Conservation (phyloP, 257 asterid species). For the Fraxinus excelsior region DNA sequence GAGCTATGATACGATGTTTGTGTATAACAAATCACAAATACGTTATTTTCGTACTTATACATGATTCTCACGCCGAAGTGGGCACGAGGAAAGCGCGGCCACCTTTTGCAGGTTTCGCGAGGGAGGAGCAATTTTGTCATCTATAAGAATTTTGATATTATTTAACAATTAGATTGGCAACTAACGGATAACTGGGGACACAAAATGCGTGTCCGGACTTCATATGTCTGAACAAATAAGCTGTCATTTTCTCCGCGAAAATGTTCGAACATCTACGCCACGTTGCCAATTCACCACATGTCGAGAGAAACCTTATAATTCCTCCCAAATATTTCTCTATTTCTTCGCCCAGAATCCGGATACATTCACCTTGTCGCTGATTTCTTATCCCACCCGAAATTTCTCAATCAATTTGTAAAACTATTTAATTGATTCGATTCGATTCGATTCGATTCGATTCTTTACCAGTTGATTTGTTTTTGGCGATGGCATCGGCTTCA, state of each 20-base stretch:
- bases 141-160: too few species aligned
- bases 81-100: too few species aligned
- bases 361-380: background rate
- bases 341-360: constrained; percentile 8
- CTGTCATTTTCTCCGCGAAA: constrained; percentile 14
- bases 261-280: background rate
- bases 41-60: too few species aligned
- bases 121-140: too few species aligned
- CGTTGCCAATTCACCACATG: background rate
- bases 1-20: too few species aligned
- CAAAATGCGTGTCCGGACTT: constrained; percentile 17
- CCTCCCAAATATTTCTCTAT: background rate
- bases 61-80: too few species aligned
- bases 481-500: constrained; percentile 62
- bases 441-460: background rate
- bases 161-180: too few species aligned
- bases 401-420: background rate
- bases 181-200: constrained; percentile 11
- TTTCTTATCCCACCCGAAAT: background rate
- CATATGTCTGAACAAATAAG: background rate
- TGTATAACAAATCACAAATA: too few species aligned
- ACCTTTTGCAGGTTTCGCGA: too few species aligned
- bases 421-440: background rate
- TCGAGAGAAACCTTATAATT: background rate
- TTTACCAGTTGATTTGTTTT: constrained; percentile 20